Percentiles rank a stretch among this genome's conserved stretches.
Evolutionary conservation across 2,329 filamentous ascomycete species (phyloP).

Genomic region (Pezicula radicicola): DNA sequence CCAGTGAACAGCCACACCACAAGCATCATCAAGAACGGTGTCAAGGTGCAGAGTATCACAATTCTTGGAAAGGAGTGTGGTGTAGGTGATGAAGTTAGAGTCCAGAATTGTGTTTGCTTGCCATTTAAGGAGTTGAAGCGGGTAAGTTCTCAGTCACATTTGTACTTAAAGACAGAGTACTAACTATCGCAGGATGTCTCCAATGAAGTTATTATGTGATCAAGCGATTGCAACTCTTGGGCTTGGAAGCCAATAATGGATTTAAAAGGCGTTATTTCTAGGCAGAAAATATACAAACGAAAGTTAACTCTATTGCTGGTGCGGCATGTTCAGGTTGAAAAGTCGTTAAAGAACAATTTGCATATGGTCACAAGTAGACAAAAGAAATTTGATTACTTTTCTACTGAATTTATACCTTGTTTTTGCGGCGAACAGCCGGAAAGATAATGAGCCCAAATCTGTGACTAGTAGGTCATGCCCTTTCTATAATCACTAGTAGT

Average conservation of each 20-base stretch:
- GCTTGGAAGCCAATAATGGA: background rate
- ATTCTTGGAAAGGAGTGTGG: slow-evolving; percentile 95
- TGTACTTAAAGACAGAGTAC: slow-evolving; percentile 12
- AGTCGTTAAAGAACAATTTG: background rate
- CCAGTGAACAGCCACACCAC: slow-evolving; percentile 86
- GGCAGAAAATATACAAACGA: background rate
- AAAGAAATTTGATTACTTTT: no score
- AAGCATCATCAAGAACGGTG: slow-evolving; percentile 93
- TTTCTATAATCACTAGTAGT: no score
- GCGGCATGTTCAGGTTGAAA: background rate
- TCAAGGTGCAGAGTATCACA: slow-evolving; percentile 98
- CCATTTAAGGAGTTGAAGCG: slow-evolving; percentile 98
- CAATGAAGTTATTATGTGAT: slow-evolving; percentile 90
- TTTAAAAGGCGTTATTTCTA: background rate
- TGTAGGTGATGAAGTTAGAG: slow-evolving; percentile 89
- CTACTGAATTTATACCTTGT: no score
- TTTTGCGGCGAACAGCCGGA: no score
- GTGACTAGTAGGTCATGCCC: no score
- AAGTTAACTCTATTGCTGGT: background rate
- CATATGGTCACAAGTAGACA: background rate
- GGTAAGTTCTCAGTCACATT: slow-evolving; percentile 49
- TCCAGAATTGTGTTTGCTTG: slow-evolving; percentile 97
- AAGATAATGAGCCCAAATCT: no score
- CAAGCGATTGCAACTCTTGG: background rate
- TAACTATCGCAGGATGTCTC: slow-evolving; percentile 66